A percentile compares a stretch with the other conserved stretches of the same genome.
These are phyloP conservation scores for Lycium barbarum DNA, from an alignment of 257 asterid species.

Conservation along the genomic window DNA sequence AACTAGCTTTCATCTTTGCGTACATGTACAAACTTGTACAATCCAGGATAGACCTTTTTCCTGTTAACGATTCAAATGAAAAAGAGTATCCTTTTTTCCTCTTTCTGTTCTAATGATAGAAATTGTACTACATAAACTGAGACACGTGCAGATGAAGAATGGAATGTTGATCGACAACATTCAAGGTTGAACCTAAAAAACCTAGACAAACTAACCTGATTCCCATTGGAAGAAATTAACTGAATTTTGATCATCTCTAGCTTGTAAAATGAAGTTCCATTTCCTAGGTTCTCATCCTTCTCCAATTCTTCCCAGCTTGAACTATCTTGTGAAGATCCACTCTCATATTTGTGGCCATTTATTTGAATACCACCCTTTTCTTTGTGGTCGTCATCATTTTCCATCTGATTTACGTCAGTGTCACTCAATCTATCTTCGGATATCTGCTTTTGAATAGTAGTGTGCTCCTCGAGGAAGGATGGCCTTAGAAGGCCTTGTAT, in stretches of 20 bases:
- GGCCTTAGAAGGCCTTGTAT: constrained; percentile 92
- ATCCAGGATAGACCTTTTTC: background rate
- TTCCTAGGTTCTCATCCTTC: constrained; percentile 70
- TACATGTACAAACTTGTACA: background rate
- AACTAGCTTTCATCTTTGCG: constrained; percentile 3
- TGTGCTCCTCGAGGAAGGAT: constrained; percentile 87
- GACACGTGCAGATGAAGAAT: constrained; percentile 17
- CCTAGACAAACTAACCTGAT: constrained; percentile 55
- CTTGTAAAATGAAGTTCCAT: constrained; percentile 91
- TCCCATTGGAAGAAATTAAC: constrained; percentile 75
- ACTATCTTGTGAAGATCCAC: constrained; percentile 56
- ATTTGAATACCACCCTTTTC: constrained; percentile 56
- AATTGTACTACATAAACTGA: background rate
- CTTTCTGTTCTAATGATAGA: constrained; percentile 1
- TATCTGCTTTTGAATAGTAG: constrained; percentile 73
- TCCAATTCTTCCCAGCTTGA: constrained; percentile 71
- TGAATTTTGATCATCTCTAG: constrained; percentile 86
- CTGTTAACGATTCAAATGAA: background rate
- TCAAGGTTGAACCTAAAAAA: constrained; percentile 6
- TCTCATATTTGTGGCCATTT: constrained; percentile 69
- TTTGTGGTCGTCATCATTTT: constrained; percentile 45
- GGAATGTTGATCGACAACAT: constrained; percentile 19
- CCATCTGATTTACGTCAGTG: constrained; percentile 40
- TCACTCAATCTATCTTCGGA: constrained; percentile 54
- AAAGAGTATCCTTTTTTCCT: background rate